Base-by-base conservation (phyloP, 345 rosid genomes). In the Euphorbia tirucalli region DNA sequence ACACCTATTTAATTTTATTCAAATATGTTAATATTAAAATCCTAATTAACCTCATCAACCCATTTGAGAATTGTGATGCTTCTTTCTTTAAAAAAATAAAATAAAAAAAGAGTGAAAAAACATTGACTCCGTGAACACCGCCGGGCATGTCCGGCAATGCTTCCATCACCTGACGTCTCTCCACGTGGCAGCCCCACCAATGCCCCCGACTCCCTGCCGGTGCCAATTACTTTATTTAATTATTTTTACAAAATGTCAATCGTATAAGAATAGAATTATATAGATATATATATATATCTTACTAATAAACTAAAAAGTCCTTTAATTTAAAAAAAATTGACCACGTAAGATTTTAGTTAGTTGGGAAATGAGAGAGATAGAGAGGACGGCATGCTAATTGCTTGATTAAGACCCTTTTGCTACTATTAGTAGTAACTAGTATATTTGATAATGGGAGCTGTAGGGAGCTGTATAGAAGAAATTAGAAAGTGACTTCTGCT, bases 401-500 rank as follows among this genome's bases (percentile, higher is more conserved):
- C 4, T 54, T 68, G 72, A 77, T 22, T 11, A 48, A 32, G 70
- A 66, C 75, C 58, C 66, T 13, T 13, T 46, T 13, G 52, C 52
- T 46, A 46, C 52, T 46, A 11, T 1, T 46, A 46, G 52, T 46
- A 46, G 52, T 46, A 46, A 16, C 11, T 46, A 46, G 52, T 60
- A 60, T 69, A 49, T 58, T 61, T 50, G 61, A 16, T 61, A 28
- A 15, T 5, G 50, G 21, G 24, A 21, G 31, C 21, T 21, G 19
- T 31, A 63, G 72, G 61, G 66, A 78, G 87, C 90, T 92, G 94
- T 84, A 79, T 32, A n/a, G n/a, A n/a, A n/a, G n/a, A n/a, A n/a
- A n/a, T n/a, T n/a, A 77, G 93, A 90, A 71, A 89, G 84, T 84
- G 90, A 84, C 89, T 65, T 57, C 55, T 74, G 75, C 77, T 80